These are phyloP conservation scores for Blastobotrys aristatus DNA, from an alignment of 1,139 yeast genomes.

Conservation along the genomic window DNA sequence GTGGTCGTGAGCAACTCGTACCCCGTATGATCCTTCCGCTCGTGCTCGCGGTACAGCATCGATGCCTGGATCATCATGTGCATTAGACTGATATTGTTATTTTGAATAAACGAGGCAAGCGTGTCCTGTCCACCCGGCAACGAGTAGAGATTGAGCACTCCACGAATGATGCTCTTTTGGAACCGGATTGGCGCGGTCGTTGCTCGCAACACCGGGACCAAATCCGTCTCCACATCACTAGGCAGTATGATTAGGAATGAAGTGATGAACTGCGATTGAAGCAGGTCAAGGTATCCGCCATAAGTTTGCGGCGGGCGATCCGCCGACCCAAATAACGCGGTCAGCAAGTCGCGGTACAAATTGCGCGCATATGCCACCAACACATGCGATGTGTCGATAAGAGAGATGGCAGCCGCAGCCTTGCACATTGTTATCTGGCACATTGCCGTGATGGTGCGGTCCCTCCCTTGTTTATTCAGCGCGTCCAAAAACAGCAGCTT, in stretches of 20 bases:
- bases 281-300: slow-evolving; percentile 22
- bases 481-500: slow-evolving; percentile 14
- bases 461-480: slow-evolving; percentile 6
- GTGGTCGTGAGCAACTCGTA: slow-evolving; percentile 17
- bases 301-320: slow-evolving; percentile 20
- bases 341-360: slow-evolving; percentile 34
- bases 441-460: slow-evolving; percentile 35
- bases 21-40: slow-evolving; percentile 14
- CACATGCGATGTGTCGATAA: slow-evolving; percentile 44
- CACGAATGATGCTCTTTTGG: slow-evolving; percentile 22
- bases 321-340: slow-evolving; percentile 26
- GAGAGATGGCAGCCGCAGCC: slow-evolving; percentile 44
- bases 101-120: slow-evolving; percentile 15
- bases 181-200: slow-evolving; percentile 15
- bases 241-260: slow-evolving; percentile 18
- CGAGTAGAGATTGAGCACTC: slow-evolving; percentile 19
- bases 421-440: slow-evolving; percentile 31
- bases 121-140: slow-evolving; percentile 19
- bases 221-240: slow-evolving; percentile 17
- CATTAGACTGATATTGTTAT: slow-evolving; percentile 15
- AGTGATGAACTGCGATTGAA: slow-evolving; percentile 24
- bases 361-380: slow-evolving; percentile 43
- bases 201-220: slow-evolving; percentile 18
- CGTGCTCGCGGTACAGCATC: slow-evolving; percentile 17
- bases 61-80: slow-evolving; percentile 16